Percentiles rank a stretch among this genome's conserved stretches.
Evolutionary conservation across 768 basidiomycete genomes (phyloP).

Genomic region (Leucocoprinus birnbaumii): DNA sequence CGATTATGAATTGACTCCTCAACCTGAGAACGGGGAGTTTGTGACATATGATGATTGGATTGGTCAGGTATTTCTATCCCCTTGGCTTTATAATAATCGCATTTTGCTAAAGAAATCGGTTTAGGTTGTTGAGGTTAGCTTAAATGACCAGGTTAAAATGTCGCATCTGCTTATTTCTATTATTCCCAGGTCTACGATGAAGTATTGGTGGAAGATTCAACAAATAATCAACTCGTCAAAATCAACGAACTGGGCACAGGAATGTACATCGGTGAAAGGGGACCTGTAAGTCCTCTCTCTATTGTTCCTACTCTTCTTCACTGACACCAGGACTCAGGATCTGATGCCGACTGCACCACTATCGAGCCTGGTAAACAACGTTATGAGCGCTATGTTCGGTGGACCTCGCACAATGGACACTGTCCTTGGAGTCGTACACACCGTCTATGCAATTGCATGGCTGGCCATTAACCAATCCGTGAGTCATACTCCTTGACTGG

Average conservation of each 20-base stretch:
- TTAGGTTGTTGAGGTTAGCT: constrained; percentile 73
- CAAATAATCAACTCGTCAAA: constrained; percentile 56
- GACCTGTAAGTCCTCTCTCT: constrained; percentile 46
- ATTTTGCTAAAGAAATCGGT: constrained; percentile 10
- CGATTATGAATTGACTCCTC: constrained; percentile 54
- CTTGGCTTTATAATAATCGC: constrained; percentile 3
- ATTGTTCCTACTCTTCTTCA: background rate
- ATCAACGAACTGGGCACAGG: constrained; percentile 78
- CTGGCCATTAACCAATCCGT: constrained; percentile 86
- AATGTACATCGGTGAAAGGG: constrained; percentile 72
- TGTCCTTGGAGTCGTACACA: constrained; percentile 71
- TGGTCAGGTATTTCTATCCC: constrained; percentile 64
- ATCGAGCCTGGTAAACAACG: constrained; percentile 34
- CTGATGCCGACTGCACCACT: constrained; percentile 53
- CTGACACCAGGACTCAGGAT: constrained; percentile 39
- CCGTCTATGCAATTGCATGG: constrained; percentile 81
- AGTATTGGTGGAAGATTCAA: constrained; percentile 66
- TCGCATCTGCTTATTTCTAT: constrained; percentile 9
- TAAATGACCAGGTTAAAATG: constrained; percentile 7
- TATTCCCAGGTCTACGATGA: constrained; percentile 75
- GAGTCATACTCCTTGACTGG: constrained; percentile 20
- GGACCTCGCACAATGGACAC: constrained; percentile 49
- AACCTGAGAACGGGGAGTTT: constrained; percentile 77
- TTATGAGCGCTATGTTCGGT: constrained; percentile 45
- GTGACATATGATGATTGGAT: constrained; percentile 85